phyloP scores from a whole-genome alignment of 805 yeast genomes.

The Candida glaebosa region DNA sequence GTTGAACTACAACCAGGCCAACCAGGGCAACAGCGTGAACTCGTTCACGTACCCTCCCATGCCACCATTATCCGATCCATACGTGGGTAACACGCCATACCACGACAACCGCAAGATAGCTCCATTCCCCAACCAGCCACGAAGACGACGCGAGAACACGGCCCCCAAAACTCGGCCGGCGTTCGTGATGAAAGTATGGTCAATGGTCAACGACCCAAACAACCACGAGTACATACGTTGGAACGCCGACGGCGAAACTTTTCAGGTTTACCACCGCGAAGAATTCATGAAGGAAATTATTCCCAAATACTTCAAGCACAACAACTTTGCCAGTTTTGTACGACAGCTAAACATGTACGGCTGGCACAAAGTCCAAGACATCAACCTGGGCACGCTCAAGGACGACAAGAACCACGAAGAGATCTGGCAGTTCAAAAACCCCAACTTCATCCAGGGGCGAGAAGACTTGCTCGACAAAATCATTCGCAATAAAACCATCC shows the following conservation, averaged over 20 bases:
- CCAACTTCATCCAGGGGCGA: conserved; percentile 68
- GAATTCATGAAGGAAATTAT: conserved; percentile 76
- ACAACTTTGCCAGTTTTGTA: conserved; percentile 92
- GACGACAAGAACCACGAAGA: conserved; percentile 60
- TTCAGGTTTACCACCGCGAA: conserved; percentile 82
- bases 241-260: conserved; percentile 81
- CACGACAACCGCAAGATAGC: background rate
- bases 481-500: conserved; percentile 61
- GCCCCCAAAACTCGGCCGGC: conserved; percentile 71
- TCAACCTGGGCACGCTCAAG: conserved; percentile 65
- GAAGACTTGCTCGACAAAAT: conserved; percentile 86
- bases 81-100: background rate
- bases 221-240: conserved; percentile 76
- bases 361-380: conserved; percentile 97
- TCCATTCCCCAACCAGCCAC: too few species aligned
- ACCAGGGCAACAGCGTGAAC: too few species aligned
- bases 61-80: too few species aligned
- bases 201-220: conserved; percentile 81
- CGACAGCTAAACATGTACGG: conserved; percentile 98
- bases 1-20: conserved; percentile 2
- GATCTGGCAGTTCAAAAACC: conserved; percentile 84
- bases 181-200: conserved; percentile 91
- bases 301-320: conserved; percentile 92
- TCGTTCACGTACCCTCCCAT: too few species aligned
- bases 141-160: conserved; percentile 25